Conservation (phyloP, 352 stramenopile genomes). For the Phytophthora fragariae region DNA sequence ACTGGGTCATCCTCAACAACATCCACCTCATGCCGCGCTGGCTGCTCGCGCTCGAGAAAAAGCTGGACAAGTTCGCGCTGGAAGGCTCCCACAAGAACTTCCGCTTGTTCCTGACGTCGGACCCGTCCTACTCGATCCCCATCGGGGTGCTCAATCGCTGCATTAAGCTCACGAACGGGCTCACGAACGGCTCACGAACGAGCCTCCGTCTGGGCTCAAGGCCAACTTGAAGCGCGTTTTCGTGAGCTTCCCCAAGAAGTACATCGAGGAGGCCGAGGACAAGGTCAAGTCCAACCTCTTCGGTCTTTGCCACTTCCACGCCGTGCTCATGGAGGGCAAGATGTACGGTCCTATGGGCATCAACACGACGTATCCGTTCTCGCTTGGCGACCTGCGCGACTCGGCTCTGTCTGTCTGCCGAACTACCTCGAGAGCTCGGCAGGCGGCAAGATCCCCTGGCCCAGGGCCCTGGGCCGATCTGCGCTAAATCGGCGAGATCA, state of each 20-base stretch:
- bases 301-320: slow-evolving; percentile 97
- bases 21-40: slow-evolving; percentile 98
- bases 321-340: slow-evolving; percentile 97
- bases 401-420: slow-evolving; percentile 92
- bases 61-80: slow-evolving; percentile 95
- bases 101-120: slow-evolving; percentile 94
- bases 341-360: slow-evolving; percentile 98
- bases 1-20: slow-evolving; percentile 99
- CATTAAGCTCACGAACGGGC: slow-evolving; percentile 94
- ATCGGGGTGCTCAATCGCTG: slow-evolving; percentile 96
- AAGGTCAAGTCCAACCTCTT: slow-evolving; percentile 98
- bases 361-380: slow-evolving; percentile 99
- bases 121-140: slow-evolving; percentile 94
- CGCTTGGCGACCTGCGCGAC: slow-evolving; percentile 95
- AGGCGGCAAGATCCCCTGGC: slow-evolving; percentile 95
- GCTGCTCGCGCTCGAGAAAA: slow-evolving; percentile 97
- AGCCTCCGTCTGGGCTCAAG: slow-evolving; percentile 95
- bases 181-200: slow-evolving; percentile 43
- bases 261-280: slow-evolving; percentile 96
- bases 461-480: slow-evolving; percentile 74
- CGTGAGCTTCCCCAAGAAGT: slow-evolving; percentile 95
- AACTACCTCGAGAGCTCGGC: slow-evolving; percentile 98
- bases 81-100: slow-evolving; percentile 96
- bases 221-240: slow-evolving; percentile 97
- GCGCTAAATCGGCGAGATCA: slow-evolving; percentile 97